Evolutionary conservation across 1,284 basidiomycete species (phyloP), one percentile per base, ranked within the genome.

Genomic region (Lentinula novae-zelandiae): DNA sequence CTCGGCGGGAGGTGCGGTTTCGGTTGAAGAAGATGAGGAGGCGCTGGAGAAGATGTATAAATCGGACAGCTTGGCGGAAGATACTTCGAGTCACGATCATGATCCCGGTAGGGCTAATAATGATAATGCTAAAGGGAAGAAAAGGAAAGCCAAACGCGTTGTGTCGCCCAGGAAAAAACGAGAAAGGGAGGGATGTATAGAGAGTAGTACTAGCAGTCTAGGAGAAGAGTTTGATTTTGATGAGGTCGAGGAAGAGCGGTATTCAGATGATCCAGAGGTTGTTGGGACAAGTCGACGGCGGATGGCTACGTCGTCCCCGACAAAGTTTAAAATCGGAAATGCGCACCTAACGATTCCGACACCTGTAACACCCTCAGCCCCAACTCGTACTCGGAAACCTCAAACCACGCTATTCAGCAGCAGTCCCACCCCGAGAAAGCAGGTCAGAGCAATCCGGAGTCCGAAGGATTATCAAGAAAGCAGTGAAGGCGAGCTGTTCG

Each of bases 171-270:
- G 51, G 39, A 53, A 62, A 20, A 51, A 49, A 53, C 52, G 57
- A 9, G 49, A 51, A 51, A 50, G 10, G 17, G 22, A 42, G 5
- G 12, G 22, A 13, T 7, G 38, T 13, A 33, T 17, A 33, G 38
- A 22, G 17, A 27, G 34, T 15, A 58, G 17, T 20, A 64, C 65
- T 10, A 61, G 57, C 31, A 69, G 64, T 40, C 61, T 65, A 52
- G 71, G 69, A 34, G 72, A 76, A 63, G 63, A 56, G 12, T 73
- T 75, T 57, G 70, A 75, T 49, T 67, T 73, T 36, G 68, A 68
- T 34, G 68, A 60, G 22, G 50, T 60, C 6, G 58, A 60, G 48
- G 31, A 51, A n/a, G 46, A 39, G 39, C 22, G 46, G 2, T 61
- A 56, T 34, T 61, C 60, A 15, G 53, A 61, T 44, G 54, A 57